Percentiles rank a stretch among this genome's conserved stretches.
Conservation (phyloP, 2,329 filamentous ascomycete genomes). For the Aspergillus pseudotamarii region DNA sequence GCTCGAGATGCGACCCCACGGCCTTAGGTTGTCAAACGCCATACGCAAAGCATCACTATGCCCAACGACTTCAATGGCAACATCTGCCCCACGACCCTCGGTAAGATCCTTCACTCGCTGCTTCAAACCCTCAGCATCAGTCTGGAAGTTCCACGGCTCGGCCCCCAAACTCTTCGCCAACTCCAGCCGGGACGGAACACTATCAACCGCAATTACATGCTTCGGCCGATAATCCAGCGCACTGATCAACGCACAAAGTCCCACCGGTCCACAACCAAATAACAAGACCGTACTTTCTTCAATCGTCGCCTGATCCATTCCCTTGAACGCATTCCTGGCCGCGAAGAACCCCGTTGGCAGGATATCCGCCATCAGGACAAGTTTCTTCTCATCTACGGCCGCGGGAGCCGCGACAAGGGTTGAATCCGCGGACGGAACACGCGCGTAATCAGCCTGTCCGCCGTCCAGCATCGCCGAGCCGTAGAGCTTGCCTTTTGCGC, state of each 20-base stretch:
- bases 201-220: slow-evolving; percentile 76
- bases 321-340: slow-evolving; percentile 19
- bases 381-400: slow-evolving; percentile 69
- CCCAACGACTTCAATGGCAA: slow-evolving; percentile 77
- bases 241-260: slow-evolving; percentile 50
- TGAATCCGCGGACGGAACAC: slow-evolving; percentile 76
- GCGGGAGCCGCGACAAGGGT: slow-evolving; percentile 72
- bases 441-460: slow-evolving; percentile 78
- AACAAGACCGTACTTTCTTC: slow-evolving; percentile 20
- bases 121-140: slow-evolving; percentile 61
- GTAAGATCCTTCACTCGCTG: slow-evolving; percentile 68
- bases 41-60: slow-evolving; percentile 67
- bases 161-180: slow-evolving; percentile 73
- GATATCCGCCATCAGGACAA: slow-evolving; percentile 89
- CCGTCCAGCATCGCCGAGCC: slow-evolving; percentile 71
- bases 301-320: slow-evolving; percentile 1
- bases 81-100: slow-evolving; percentile 77
- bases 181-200: slow-evolving; percentile 70
- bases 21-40: slow-evolving; percentile 70
- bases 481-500: slow-evolving; percentile 68
- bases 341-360: slow-evolving; percentile 50
- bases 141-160: slow-evolving; percentile 76
- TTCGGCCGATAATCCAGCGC: slow-evolving; percentile 71
- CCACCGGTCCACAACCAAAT: slow-evolving; percentile 23
- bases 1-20: slow-evolving; percentile 71